Evolutionary conservation across 805 yeast species (phyloP), one percentile per base, ranked within the genome.

Genomic region (Saccharomyces paradoxus): DNA sequence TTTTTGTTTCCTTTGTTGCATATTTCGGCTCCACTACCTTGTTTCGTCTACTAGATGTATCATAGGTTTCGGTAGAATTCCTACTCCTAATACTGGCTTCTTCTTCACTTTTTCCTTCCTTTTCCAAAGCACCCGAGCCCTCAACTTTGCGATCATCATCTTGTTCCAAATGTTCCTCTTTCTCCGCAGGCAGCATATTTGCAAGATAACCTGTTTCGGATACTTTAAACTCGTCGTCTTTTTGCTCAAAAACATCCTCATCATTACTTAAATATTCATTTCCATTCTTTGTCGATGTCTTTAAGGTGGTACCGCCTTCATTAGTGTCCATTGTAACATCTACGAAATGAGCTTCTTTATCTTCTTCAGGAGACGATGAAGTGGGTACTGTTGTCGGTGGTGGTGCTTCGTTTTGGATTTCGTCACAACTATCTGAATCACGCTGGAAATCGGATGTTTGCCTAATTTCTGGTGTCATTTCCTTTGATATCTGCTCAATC

Each of bases 401-500:
- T 46, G 28, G 14, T 44, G 30, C 13, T 41, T 44, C 32, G 27
- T 17, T 50, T 41, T 22, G 32, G 21, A 29, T 28, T 30, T 29
- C 41, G 31, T 47, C 29, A 5, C 30, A 29, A 22, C 53, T 37
- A 27, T 46, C 27, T 26, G 49, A 27, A 17, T 14, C 22, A 27
- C n/a, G 29, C 22, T 22, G 49, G 30, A 44, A 41, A 48, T 41
- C 46, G 28, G 52, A 52, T 7, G 10, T 17, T 12, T 30, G 51
- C 17, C 48, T 28, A 14, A 56, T 17, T 28, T 52, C 50, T 14
- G 68, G 68, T 2, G 68, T 64, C 68, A 68, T 66, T 48, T 68
- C 71, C 50, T 59, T 63, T 5, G 72, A 67, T 12, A 68, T 66
- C 44, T 68, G 66, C 3, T 55, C 58, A 70, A 68, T 67, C 30